Conservation (phyloP, 129 eudicot species). For the Pulicaria dysenterica region DNA sequence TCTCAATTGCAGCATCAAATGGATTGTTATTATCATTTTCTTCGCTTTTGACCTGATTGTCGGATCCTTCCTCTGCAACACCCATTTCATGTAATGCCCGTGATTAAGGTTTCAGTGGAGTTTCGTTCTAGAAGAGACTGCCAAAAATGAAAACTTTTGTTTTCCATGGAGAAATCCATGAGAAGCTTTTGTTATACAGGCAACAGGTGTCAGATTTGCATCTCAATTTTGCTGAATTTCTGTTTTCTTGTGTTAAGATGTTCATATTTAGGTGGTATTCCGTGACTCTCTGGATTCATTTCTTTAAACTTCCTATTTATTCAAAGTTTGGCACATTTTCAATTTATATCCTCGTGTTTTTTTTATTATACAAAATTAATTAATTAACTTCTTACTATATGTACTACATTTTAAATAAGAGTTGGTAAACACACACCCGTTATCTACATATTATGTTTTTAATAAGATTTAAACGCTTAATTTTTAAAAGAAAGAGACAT, state of each 20-base stretch:
- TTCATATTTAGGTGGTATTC: constrained; percentile 39
- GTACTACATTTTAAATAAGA: no score
- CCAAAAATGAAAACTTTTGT: constrained; percentile 12
- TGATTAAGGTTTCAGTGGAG: constrained; percentile 24
- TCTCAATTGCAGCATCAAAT: constrained; percentile 19
- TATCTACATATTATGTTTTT: no score
- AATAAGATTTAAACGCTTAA: no score
- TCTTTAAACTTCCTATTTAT: constrained; percentile 12
- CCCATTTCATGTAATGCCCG: constrained; percentile 39
- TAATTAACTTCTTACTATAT: no score
- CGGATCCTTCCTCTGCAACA: constrained; percentile 33
- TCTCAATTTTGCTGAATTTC: constrained; percentile 32
- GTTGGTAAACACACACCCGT: no score
- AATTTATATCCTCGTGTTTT: constrained; percentile 8
- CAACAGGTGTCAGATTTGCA: constrained; percentile 41
- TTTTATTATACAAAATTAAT: no score
- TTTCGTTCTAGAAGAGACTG: constrained; percentile 25
- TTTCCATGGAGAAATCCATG: constrained; percentile 26
- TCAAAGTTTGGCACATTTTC: neutral
- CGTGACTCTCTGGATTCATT: constrained; percentile 35
- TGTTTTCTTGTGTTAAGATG: constrained; percentile 13
- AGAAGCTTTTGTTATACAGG: constrained; percentile 26
- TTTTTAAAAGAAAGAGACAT: no score
- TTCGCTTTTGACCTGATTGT: constrained; percentile 10
- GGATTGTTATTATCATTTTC: neutral